Evolutionary conservation across 768 basidiomycete genomes (phyloP).

Genomic region (Termitomyces sp.): DNA sequence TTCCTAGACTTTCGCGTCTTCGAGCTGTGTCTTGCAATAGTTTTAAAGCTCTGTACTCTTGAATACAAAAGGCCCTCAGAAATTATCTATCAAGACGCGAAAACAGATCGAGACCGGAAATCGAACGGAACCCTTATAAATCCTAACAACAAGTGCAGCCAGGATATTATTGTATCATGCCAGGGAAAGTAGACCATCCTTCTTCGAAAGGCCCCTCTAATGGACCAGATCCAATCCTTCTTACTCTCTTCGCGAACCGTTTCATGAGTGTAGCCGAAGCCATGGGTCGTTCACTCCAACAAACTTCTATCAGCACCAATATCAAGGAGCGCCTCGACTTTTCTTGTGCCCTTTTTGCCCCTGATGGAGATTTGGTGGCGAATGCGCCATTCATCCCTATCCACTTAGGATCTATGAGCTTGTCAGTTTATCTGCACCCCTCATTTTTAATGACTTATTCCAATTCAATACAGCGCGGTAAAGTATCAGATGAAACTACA

Average conservation of each 20-base stretch:
- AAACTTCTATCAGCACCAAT: constrained; percentile 90
- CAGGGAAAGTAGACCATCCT: neutral
- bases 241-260: constrained; percentile 91
- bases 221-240: constrained; percentile 77
- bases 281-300: constrained; percentile 87
- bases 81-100: neutral
- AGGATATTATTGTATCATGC: neutral
- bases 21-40: neutral
- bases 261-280: constrained; percentile 98
- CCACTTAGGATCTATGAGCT: constrained; percentile 86
- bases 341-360: constrained; percentile 91
- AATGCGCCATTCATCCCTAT: constrained; percentile 92
- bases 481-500: constrained; percentile 85
- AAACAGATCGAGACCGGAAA: neutral
- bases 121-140: neutral
- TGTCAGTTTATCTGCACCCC: constrained; percentile 42
- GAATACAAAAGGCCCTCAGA: neutral
- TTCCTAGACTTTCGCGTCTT: neutral
- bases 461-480: constrained; percentile 51
- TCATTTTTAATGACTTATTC: neutral
- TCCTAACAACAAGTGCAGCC: neutral
- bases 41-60: neutral
- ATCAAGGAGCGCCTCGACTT: constrained; percentile 96
- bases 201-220: constrained; percentile 19
- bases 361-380: constrained; percentile 91